These are phyloP conservation scores for Paxillus rubicundulus DNA, from an alignment of 768 basidiomycete genomes.

Conservation along the genomic window DNA sequence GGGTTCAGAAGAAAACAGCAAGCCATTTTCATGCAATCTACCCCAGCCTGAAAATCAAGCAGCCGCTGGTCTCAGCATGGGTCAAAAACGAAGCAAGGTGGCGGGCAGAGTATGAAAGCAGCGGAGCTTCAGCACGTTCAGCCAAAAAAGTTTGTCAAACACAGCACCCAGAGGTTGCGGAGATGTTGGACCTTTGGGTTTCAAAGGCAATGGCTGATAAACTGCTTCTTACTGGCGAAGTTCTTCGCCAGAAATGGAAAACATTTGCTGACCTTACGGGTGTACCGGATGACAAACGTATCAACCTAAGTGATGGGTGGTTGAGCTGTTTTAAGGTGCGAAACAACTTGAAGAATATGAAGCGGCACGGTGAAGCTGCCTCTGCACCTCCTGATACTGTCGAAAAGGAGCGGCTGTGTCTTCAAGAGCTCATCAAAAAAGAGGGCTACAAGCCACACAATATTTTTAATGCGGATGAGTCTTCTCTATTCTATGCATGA, in stretches of 20 bases:
- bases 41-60: too few relatives aligned
- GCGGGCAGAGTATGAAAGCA: constrained; percentile 15
- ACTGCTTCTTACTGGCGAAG: constrained; percentile 32
- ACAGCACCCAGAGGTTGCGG: too few relatives aligned
- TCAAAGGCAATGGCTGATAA: constrained; percentile 36
- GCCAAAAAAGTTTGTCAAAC: constrained; percentile 18
- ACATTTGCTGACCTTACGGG: constrained; percentile 13
- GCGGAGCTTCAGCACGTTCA: background rate
- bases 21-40: too few relatives aligned
- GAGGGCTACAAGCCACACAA: too few relatives aligned
- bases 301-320: constrained; percentile 37
- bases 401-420: too few relatives aligned
- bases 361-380: constrained; percentile 35
- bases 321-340: constrained; percentile 1
- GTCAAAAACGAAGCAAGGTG: constrained; percentile 30
- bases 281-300: constrained; percentile 31
- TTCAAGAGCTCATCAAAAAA: too few relatives aligned
- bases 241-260: constrained; percentile 10
- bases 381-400: constrained; percentile 11
- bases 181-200: constrained; percentile 38
- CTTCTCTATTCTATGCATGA: too few relatives aligned
- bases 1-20: too few relatives aligned
- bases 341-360: constrained; percentile 11
- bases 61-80: too few relatives aligned
- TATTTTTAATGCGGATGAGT: too few relatives aligned